phyloP scores from a whole-genome alignment of 805 yeast genomes.

The Sugiyamaella qingdaonensis region DNA sequence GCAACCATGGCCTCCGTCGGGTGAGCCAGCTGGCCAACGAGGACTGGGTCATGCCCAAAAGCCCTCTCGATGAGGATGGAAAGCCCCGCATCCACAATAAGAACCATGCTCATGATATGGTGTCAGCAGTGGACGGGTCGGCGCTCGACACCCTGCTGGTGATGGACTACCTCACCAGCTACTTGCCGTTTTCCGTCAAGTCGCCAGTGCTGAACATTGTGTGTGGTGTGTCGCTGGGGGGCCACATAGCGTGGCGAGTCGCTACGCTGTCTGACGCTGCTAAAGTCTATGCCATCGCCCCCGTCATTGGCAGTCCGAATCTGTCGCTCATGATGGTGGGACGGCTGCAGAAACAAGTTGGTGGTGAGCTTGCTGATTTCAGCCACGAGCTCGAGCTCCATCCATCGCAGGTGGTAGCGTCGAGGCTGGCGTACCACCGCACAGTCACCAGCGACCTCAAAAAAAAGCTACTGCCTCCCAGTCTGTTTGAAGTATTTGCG shows the following conservation, averaged over 20 bases:
- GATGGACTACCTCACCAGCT: constrained; percentile 42
- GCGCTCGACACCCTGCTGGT: constrained; percentile 43
- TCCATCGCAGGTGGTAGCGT: neutral
- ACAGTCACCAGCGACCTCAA: neutral
- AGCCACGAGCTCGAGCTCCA: neutral
- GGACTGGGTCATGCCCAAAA: constrained; percentile 36
- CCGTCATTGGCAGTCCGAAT: constrained; percentile 49
- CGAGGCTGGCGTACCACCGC: neutral
- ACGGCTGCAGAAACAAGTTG: constrained; percentile 15
- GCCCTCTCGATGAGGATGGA: constrained; percentile 28
- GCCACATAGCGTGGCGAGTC: constrained; percentile 49
- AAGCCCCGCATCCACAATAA: constrained; percentile 27
- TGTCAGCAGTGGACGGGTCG: constrained; percentile 45
- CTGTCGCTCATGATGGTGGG: constrained; percentile 43
- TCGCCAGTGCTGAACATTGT: constrained; percentile 36
- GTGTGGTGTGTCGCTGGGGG: constrained; percentile 54
- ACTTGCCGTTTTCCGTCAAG: constrained; percentile 25
- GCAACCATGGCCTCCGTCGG: constrained; percentile 53
- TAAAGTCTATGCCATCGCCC: constrained; percentile 38
- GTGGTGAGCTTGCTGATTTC: neutral
- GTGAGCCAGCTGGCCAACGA: constrained; percentile 36
- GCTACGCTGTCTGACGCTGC: constrained; percentile 27
- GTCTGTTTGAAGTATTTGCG: constrained; percentile 14
- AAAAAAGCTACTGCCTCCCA: constrained; percentile 4
- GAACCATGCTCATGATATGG: constrained; percentile 50